phyloP scores from a whole-genome alignment of 2,329 filamentous ascomycete species.

The Fusarium domesticum region DNA sequence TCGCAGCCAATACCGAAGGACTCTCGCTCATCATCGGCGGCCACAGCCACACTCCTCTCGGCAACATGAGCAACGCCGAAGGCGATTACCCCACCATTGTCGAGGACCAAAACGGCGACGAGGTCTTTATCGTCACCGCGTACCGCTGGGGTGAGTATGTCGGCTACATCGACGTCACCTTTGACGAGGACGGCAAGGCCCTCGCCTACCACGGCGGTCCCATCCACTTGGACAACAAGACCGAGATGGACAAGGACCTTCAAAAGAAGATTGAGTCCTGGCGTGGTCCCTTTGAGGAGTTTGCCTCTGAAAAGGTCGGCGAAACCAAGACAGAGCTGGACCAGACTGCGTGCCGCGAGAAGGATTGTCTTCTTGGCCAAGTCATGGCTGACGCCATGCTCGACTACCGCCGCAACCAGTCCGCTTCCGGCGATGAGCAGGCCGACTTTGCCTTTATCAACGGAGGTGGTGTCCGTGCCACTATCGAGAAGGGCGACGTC shows the following conservation, averaged over 20 bases:
- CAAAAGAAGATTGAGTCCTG: slow-evolving; percentile 58
- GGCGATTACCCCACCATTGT: slow-evolving; percentile 64
- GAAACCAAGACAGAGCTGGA: slow-evolving; percentile 53
- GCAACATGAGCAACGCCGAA: slow-evolving; percentile 54
- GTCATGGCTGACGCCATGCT: slow-evolving; percentile 59
- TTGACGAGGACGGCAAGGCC: slow-evolving; percentile 58
- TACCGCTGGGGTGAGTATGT: slow-evolving; percentile 68
- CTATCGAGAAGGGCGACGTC: slow-evolving; percentile 58
- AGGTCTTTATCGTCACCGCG: slow-evolving; percentile 66
- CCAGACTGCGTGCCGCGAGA: slow-evolving; percentile 54
- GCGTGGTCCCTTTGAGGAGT: slow-evolving; percentile 60
- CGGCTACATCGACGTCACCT: slow-evolving; percentile 65
- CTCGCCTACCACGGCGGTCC: slow-evolving; percentile 62
- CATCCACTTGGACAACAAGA: slow-evolving; percentile 61
- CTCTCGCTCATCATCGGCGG: slow-evolving; percentile 68
- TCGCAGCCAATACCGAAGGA: slow-evolving; percentile 58
- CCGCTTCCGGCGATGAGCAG: slow-evolving; percentile 36
- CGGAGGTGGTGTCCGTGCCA: slow-evolving; percentile 61
- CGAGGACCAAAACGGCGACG: slow-evolving; percentile 58
- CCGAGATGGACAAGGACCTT: slow-evolving; percentile 53
- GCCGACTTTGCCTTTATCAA: slow-evolving; percentile 59
- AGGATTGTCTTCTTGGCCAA: slow-evolving; percentile 58
- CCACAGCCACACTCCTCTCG: slow-evolving; percentile 59
- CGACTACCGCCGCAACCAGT: slow-evolving; percentile 53
- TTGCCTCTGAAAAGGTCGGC: slow-evolving; percentile 56